Base-by-base conservation (phyloP, 1,284 basidiomycete species). In the Papiliotrema fonsecae region DNA sequence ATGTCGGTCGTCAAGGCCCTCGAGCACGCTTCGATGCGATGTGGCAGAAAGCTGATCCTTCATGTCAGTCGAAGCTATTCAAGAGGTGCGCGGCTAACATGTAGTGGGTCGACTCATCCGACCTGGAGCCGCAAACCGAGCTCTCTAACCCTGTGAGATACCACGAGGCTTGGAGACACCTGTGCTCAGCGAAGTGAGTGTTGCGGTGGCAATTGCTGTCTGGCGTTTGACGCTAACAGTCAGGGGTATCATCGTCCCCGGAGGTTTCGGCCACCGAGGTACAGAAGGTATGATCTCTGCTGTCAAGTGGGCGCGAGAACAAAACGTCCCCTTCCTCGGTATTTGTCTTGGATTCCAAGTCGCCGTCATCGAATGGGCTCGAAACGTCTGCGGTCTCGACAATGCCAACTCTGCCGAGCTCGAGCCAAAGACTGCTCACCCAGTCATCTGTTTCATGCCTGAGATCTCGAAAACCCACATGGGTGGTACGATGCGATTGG, bases 301-400 rank as follows among this genome's bases (percentile, higher is more conserved):
- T 19, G 91, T 93, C 68, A 93, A 90, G 73, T 94, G 94, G 82
- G 93, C 94, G 0, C 81, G 96, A 55, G 92, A 97, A 75, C 87
- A 96, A 69, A 88, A 89, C 56, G 78, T 94, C 6, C 96, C 94
- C 0, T 98, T 91, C 81, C 77, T 98, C 34, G 94, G 94, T 49
- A 93, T 98, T 71, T 98, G 94, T 72, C 83, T 97, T 28, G 94
- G 94, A 31, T 98, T 98, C 82, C 96, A 98, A 72, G 80, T 98
- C 43, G 92, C 94, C 16, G 94, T 97, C 9, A 79, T 97, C 52
- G 94, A 98, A 72, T 98, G 88, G 84, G 88, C 89, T 9, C 79
- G 94, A 34, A 86, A 88, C 68, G 85, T 97, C 6, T 81, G 90
- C 59, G 82, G 82, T 24, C 77, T 94, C 47, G 64, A 79, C 34